A percentile compares a stretch with the other conserved stretches of the same genome.
phyloP scores from a whole-genome alignment of 2,329 filamentous ascomycete genomes.

The Epichloe amarillans region DNA sequence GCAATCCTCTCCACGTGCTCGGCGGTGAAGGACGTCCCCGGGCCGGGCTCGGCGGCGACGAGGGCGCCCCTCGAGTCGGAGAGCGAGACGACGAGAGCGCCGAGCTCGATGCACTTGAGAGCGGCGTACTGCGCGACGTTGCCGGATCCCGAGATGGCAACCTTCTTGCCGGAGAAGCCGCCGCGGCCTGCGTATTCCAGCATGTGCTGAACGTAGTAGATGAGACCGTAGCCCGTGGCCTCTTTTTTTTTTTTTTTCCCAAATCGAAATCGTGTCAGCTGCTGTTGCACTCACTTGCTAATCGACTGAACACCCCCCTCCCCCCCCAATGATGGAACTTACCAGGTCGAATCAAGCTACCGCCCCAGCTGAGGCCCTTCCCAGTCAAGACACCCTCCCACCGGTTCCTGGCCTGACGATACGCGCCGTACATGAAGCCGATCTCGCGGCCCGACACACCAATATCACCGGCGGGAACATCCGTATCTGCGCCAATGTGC shows the following conservation, averaged over 20 bases:
- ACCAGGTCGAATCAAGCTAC: conserved; percentile 75
- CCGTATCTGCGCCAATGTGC: conserved; percentile 92
- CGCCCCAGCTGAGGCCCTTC: conserved; percentile 89
- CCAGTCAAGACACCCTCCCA: conserved; percentile 96
- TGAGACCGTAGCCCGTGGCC: conserved; percentile 89
- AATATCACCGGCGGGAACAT: conserved; percentile 94
- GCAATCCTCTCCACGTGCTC: conserved; percentile 72
- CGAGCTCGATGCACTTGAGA: conserved; percentile 91
- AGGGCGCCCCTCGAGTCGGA: conserved; percentile 84
- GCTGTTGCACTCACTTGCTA: not conserved
- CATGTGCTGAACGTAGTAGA: conserved; percentile 97
- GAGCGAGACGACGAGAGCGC: conserved; percentile 80
- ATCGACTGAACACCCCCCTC: too few species aligned
- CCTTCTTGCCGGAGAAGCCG: conserved; percentile 78
- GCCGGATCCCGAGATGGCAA: conserved; percentile 90
- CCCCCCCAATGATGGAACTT: conserved; percentile 6
- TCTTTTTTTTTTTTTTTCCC: conserved; percentile 32
- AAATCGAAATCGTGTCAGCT: not conserved
- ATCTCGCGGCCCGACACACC: conserved; percentile 87
- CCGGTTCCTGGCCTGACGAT: conserved; percentile 75
- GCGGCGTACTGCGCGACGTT: conserved; percentile 98
- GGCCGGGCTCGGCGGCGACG: conserved; percentile 47
- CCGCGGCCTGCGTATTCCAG: conserved; percentile 81
- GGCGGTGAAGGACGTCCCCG: conserved; percentile 54
- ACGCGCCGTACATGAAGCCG: conserved; percentile 88